Conservation (phyloP, 495 filamentous ascomycete genomes). For the Penicillium lividum region DNA sequence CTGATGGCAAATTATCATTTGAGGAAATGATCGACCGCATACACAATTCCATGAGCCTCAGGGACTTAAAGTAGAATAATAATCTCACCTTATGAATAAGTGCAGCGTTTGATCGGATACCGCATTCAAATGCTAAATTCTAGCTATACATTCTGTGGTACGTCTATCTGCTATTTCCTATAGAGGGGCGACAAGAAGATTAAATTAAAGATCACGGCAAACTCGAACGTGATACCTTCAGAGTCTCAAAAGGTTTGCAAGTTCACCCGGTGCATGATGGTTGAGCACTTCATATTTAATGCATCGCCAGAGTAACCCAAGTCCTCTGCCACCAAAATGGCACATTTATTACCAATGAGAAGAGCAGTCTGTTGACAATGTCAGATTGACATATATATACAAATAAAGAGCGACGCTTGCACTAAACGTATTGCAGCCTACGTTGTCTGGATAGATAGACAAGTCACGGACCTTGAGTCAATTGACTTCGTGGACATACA, state of each 20-base stretch:
- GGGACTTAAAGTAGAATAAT: too few species aligned
- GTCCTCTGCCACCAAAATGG: constrained; percentile 70
- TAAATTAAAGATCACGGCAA: not conserved
- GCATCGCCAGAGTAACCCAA: constrained; percentile 72
- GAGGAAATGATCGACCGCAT: too few species aligned
- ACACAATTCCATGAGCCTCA: too few species aligned
- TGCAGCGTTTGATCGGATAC: too few species aligned
- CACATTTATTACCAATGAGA: constrained; percentile 82
- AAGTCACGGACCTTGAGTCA: constrained; percentile 81
- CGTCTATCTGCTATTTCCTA: not conserved
- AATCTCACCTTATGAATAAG: too few species aligned
- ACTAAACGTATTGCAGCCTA: constrained; percentile 74
- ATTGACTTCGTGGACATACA: constrained; percentile 80
- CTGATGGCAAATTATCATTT: too few species aligned
- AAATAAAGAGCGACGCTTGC: constrained; percentile 20
- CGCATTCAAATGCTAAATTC: not conserved
- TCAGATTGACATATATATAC: not conserved
- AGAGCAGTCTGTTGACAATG: constrained; percentile 59
- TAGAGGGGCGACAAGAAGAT: not conserved
- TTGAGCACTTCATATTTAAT: constrained; percentile 72
- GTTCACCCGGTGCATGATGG: constrained; percentile 60
- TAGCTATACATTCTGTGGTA: not conserved
- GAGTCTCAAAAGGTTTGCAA: constrained; percentile 27
- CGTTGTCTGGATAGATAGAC: constrained; percentile 79
- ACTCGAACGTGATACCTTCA: constrained; percentile 1